These are phyloP conservation scores for Elongisporangium senticosum DNA, from an alignment of 352 stramenopile species.

Conservation along the genomic window DNA sequence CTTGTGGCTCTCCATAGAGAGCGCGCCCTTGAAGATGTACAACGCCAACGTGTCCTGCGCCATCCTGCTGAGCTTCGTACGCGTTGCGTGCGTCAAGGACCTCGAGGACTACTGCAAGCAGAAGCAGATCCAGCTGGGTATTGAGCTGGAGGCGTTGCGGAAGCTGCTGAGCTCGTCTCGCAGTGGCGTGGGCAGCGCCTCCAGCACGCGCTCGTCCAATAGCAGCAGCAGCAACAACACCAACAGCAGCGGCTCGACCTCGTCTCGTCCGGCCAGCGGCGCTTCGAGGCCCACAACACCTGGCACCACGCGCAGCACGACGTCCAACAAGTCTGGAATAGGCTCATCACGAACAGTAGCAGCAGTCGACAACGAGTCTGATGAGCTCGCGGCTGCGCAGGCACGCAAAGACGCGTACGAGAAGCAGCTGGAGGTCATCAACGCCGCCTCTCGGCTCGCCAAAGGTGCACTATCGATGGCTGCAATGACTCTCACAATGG, in stretches of 20 bases:
- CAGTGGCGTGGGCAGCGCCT: slow-evolving; percentile 10
- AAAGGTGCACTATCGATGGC: slow-evolving; percentile 28
- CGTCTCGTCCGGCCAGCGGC: slow-evolving; percentile 12
- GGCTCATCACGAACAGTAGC: neutral
- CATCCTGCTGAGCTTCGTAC: slow-evolving; percentile 67
- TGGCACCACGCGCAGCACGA: slow-evolving; percentile 15
- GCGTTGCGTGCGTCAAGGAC: slow-evolving; percentile 54
- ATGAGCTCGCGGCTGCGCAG: slow-evolving; percentile 15
- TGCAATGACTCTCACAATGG: neutral
- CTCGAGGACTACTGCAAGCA: slow-evolving; percentile 75
- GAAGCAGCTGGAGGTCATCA: slow-evolving; percentile 47
- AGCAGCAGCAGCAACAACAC: neutral
- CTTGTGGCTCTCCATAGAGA: slow-evolving; percentile 20
- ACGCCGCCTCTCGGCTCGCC: slow-evolving; percentile 29
- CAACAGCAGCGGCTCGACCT: neutral
- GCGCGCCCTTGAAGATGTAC: slow-evolving; percentile 63
- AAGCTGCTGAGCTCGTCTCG: slow-evolving; percentile 10
- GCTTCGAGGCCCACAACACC: slow-evolving; percentile 11
- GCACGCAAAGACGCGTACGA: slow-evolving; percentile 37
- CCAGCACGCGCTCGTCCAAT: slow-evolving; percentile 4
- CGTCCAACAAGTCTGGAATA: slow-evolving; percentile 5
- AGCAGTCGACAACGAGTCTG: slow-evolving; percentile 14
- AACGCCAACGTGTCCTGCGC: slow-evolving; percentile 69
- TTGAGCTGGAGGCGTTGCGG: slow-evolving; percentile 63
- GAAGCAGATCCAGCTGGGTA: slow-evolving; percentile 63